These are phyloP conservation scores for Aspergillus conjunctus DNA, from an alignment of 495 filamentous ascomycete genomes.

Conservation along the genomic window DNA sequence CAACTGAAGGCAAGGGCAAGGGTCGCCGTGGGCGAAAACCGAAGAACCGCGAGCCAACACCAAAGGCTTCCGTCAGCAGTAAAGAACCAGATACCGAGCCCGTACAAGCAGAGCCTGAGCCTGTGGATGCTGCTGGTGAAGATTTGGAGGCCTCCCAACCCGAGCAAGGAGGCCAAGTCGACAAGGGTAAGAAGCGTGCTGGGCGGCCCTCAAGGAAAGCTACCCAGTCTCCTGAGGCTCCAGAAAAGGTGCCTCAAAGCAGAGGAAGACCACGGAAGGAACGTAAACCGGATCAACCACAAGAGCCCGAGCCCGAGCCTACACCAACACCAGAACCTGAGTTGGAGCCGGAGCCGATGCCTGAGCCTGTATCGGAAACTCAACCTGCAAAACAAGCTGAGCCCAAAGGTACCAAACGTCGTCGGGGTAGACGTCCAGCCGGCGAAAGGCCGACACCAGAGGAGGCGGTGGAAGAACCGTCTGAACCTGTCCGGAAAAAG, in stretches of 20 bases:
- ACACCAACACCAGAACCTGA: constrained; percentile 17
- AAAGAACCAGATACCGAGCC: constrained; percentile 5
- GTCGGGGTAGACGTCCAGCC: constrained; percentile 21
- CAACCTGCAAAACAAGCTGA: constrained; percentile 19
- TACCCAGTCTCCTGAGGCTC: background rate
- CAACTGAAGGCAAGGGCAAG: constrained; percentile 3
- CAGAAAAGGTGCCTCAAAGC: background rate
- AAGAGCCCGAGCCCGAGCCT: constrained; percentile 11
- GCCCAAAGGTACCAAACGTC: constrained; percentile 22
- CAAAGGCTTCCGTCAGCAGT: background rate
- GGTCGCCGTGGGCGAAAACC: constrained; percentile 15
- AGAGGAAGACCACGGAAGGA: constrained; percentile 7
- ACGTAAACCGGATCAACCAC: background rate
- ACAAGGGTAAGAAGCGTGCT: constrained; percentile 21
- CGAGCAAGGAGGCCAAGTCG: background rate
- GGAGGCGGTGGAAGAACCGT: constrained; percentile 24
- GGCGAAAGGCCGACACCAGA: constrained; percentile 23
- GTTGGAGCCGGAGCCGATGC: constrained; percentile 12
- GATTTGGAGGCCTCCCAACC: background rate
- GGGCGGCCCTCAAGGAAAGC: constrained; percentile 20
- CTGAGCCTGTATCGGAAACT: constrained; percentile 8
- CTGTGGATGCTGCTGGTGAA: constrained; percentile 1
- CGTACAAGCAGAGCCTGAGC: constrained; percentile 9
- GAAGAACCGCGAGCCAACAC: constrained; percentile 6
- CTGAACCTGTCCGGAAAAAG: constrained; percentile 24